Percentiles rank a stretch among this genome's conserved stretches.
These are phyloP conservation scores for Phytophthora melonis DNA, from an alignment of 352 stramenopile species.

Conservation along the genomic window DNA sequence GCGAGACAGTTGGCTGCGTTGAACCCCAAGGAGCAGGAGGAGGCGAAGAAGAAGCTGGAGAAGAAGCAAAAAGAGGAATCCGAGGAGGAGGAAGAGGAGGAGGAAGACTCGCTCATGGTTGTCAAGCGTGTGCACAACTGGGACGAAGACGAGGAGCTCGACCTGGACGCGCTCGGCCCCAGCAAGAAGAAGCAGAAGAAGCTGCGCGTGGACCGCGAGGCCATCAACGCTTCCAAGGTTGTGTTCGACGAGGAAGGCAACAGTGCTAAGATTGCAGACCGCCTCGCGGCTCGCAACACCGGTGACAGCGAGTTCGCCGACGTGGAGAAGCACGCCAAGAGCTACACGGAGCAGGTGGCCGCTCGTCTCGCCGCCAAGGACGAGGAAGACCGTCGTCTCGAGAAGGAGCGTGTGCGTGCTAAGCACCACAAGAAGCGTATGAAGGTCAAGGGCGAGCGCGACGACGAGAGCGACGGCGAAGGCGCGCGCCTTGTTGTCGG, in stretches of 20 bases:
- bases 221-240: conserved; percentile 82
- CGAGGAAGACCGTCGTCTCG: conserved; percentile 74
- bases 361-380: conserved; percentile 84
- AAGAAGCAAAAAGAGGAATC: conserved; percentile 45
- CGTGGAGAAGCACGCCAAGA: conserved; percentile 70
- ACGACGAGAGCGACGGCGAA: conserved; percentile 48
- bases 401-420: conserved; percentile 89
- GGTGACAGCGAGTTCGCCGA: conserved; percentile 64
- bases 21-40: conserved; percentile 43
- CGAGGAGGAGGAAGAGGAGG: conserved; percentile 72
- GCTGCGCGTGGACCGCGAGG: conserved; percentile 77
- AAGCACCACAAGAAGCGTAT: conserved; percentile 92
- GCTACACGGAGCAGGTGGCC: conserved; percentile 71
- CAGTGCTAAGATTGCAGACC: conserved; percentile 66
- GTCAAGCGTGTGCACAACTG: conserved; percentile 93
- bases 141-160: conserved; percentile 65
- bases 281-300: conserved; percentile 57
- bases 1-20: conserved; percentile 73
- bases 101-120: conserved; percentile 93
- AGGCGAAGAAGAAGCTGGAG: conserved; percentile 41
- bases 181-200: conserved; percentile 92
- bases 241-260: conserved; percentile 97
- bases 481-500: conserved; percentile 50
- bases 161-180: conserved; percentile 61
- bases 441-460: conserved; percentile 82